Percentiles rank a stretch among this genome's conserved stretches.
phyloP scores from a whole-genome alignment of 2,329 filamentous ascomycete species.

The Epichloe sylvatica region DNA sequence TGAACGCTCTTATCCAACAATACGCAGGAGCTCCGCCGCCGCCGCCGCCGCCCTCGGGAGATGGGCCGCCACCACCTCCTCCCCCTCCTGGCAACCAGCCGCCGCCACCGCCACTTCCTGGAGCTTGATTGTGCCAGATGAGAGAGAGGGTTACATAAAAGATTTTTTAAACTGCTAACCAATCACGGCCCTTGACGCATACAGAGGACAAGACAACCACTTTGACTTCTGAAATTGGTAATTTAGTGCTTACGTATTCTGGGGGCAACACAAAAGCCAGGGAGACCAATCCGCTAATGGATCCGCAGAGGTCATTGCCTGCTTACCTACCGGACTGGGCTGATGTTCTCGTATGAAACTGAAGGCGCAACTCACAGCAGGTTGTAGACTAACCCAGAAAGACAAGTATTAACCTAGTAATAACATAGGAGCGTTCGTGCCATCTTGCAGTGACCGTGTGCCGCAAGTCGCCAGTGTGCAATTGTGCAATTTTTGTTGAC shows the following conservation, averaged over 20 bases:
- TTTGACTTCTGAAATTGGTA: not conserved
- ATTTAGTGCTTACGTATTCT: not conserved
- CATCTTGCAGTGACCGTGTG: not conserved
- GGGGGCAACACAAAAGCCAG: not conserved
- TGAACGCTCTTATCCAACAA: conserved; percentile 54
- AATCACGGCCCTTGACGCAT: not conserved
- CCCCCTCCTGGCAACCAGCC: conserved; percentile 50
- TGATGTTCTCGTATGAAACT: not conserved
- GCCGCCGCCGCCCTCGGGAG: conserved; percentile 45
- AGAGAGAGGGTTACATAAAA: not conserved
- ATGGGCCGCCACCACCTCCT: conserved; percentile 38
- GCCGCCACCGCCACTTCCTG: conserved; percentile 49
- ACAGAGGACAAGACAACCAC: not conserved
- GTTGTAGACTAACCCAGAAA: not conserved
- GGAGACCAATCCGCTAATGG: not conserved
- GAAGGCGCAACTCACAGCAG: not conserved
- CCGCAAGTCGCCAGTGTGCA: not conserved
- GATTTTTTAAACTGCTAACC: not conserved
- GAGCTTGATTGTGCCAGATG: conserved; percentile 20
- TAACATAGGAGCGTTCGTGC: not conserved
- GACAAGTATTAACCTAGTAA: conserved; percentile 1
- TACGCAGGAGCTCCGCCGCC: conserved; percentile 47
- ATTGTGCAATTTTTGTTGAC: not conserved
- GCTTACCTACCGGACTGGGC: not conserved
- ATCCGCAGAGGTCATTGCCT: not conserved